These are phyloP conservation scores for Candida morakotiae DNA, from an alignment of 805 yeast species.

Conservation along the genomic window DNA sequence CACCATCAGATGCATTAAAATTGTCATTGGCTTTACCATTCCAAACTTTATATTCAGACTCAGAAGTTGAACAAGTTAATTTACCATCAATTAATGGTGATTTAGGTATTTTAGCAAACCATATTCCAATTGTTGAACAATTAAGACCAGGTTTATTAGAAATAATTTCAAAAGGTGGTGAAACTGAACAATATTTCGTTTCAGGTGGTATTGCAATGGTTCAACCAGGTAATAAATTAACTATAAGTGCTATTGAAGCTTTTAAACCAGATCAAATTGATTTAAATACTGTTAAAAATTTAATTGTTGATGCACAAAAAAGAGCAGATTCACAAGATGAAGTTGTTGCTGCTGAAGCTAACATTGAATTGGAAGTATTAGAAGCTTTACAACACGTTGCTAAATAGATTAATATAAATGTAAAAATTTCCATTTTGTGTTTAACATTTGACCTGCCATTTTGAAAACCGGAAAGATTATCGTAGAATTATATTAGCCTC, in stretches of 20 bases:
- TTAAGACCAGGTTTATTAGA: slow-evolving; percentile 94
- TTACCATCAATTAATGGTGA: slow-evolving; percentile 94
- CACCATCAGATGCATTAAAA: slow-evolving; percentile 64
- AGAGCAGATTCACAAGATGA: slow-evolving; percentile 82
- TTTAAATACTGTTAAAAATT: slow-evolving; percentile 68
- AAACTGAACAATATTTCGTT: slow-evolving; percentile 77
- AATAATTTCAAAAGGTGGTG: slow-evolving; percentile 72
- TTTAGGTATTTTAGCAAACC: slow-evolving; percentile 95
- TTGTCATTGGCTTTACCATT: slow-evolving; percentile 91
- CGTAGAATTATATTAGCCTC: background rate
- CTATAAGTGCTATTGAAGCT: slow-evolving; percentile 93
- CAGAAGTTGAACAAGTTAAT: slow-evolving; percentile 73
- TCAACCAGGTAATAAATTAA: slow-evolving; percentile 87
- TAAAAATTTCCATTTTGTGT: background rate
- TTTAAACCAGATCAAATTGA: slow-evolving; percentile 87
- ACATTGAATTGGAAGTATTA: slow-evolving; percentile 91
- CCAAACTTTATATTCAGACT: slow-evolving; percentile 58
- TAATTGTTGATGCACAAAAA: slow-evolving; percentile 92
- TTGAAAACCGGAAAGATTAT: background rate
- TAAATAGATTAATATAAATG: slow-evolving; percentile 40
- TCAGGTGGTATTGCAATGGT: slow-evolving; percentile 97
- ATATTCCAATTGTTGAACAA: slow-evolving; percentile 96
- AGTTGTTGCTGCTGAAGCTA: slow-evolving; percentile 88
- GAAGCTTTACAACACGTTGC: slow-evolving; percentile 88
- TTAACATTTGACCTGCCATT: background rate